Evolutionary conservation across 1,139 yeast genomes (phyloP).

Genomic region (Geotrichum restrictum): DNA sequence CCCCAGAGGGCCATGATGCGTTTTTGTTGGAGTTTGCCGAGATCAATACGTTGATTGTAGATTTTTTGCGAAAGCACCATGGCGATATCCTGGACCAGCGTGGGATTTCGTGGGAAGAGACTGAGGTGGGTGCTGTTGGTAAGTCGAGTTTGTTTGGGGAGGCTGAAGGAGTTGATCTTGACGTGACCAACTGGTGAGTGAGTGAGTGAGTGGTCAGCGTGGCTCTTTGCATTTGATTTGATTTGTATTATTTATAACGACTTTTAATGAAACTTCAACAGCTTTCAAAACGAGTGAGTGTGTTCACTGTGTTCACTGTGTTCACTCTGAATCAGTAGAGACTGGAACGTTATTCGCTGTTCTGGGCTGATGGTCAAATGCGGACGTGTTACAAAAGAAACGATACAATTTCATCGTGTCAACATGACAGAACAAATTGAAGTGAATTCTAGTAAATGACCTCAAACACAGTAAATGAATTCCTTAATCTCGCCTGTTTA

Average conservation of each 20-base stretch:
- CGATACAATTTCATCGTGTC: too few relatives aligned
- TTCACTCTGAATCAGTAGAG: too few relatives aligned
- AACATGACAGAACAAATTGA: too few relatives aligned
- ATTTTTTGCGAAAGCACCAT: conserved; percentile 56
- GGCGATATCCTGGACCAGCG: conserved; percentile 51
- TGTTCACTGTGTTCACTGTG: too few relatives aligned
- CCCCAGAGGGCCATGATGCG: conserved; percentile 99
- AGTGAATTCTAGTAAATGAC: too few relatives aligned
- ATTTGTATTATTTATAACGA: neutral
- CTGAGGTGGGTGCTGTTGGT: conserved; percentile 43
- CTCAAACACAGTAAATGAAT: too few relatives aligned
- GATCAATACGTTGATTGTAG: conserved; percentile 65
- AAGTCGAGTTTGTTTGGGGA: conserved; percentile 88
- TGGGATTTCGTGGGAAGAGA: conserved; percentile 50
- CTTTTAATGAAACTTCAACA: conserved; percentile 14
- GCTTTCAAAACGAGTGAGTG: conserved; percentile 1
- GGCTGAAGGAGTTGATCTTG: conserved; percentile 56
- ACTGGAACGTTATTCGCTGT: too few relatives aligned
- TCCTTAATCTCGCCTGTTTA: too few relatives aligned
- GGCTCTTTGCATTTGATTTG: neutral
- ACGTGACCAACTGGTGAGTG: conserved; percentile 86
- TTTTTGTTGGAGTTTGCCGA: conserved; percentile 82
- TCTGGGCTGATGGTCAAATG: too few relatives aligned
- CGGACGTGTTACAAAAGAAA: too few relatives aligned
- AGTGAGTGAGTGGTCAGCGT: neutral